phyloP scores from a whole-genome alignment of 345 rosid genomes.

The Alliaria petiolata region DNA sequence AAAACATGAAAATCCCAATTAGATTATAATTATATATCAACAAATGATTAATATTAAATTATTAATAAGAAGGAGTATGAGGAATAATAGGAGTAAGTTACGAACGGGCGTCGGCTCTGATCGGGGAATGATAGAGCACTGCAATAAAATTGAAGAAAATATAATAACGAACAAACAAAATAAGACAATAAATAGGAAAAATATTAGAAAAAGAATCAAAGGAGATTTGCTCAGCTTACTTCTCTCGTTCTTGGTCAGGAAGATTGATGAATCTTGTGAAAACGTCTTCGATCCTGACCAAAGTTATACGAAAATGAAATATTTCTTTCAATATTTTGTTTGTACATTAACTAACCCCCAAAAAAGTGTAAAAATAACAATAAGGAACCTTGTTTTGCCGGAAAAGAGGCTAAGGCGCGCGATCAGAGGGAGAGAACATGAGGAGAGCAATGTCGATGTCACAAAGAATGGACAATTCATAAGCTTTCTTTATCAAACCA shows the following conservation, averaged over 20 bases:
- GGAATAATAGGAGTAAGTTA: background rate
- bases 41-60: too few relatives aligned
- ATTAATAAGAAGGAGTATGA: too few relatives aligned
- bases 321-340: background rate
- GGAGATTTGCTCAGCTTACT: constrained; percentile 32
- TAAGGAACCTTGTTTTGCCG: constrained; percentile 53
- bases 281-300: constrained; percentile 64
- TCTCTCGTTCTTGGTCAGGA: constrained; percentile 65
- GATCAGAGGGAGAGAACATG: constrained; percentile 76
- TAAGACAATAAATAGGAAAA: background rate
- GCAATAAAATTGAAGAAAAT: background rate
- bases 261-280: constrained; percentile 58
- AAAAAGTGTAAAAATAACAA: background rate
- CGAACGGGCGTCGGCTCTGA: constrained; percentile 30
- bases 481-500: constrained; percentile 81
- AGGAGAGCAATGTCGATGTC: constrained; percentile 83
- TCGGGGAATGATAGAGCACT: constrained; percentile 46
- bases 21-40: background rate
- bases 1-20: too few relatives aligned
- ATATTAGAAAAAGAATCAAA: background rate
- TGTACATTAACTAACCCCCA: background rate
- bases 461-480: constrained; percentile 73
- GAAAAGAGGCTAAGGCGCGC: constrained; percentile 70
- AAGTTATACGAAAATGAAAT: background rate
- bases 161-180: background rate